Base-by-base conservation (phyloP, 192 early-diverging fungal genomes). In the Coemansia furcata region DNA sequence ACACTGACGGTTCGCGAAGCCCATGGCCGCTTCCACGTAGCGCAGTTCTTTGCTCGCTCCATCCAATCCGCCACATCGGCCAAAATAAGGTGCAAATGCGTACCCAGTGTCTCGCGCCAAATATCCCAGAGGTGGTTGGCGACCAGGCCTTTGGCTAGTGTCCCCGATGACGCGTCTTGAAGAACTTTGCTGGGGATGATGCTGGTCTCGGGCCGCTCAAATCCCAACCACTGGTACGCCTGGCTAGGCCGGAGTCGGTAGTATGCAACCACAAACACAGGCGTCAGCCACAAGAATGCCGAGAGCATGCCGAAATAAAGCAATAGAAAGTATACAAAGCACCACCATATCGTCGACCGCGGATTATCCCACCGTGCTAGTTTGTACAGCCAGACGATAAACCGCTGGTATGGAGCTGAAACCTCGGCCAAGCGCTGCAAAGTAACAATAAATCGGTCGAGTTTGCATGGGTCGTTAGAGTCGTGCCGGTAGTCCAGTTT, bases 361-460 rank as follows among this genome's bases (percentile, higher is more conserved):
- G 82, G 82, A 21, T 63, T 79, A 69, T 84, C 82, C 82, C 82
- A 84, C 33, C 82, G 77, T 19, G 82, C 82, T 19, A 84, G 70
- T 60, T 40, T 60, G 60, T 74, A 74, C 65, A 84, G 77, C 82
- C 82, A 84, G 36, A 84, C 63, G 2, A 76, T 40, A 32, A 84
- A 64, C 29, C 71, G 77, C 74, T 84, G 82, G 60, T 84, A 84
- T 33, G 82, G 82, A 37, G 73, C 82, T 0, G 82, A 84, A 19
- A 76, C 77, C 59, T 76, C 77, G 49, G 78, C 77, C 44, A 84
- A 71, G 26, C 82, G 77, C 65, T 78, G 77, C 62, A 84, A 60
- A 12, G 77, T 84, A 6, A 68, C 68, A 12, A 84, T 46, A 12
- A 84, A 76, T 30, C 74, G 71, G 46, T 84, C 82, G 11, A 79